phyloP scores from a whole-genome alignment of 2,329 filamentous ascomycete species.

The Fusarium secorum region DNA sequence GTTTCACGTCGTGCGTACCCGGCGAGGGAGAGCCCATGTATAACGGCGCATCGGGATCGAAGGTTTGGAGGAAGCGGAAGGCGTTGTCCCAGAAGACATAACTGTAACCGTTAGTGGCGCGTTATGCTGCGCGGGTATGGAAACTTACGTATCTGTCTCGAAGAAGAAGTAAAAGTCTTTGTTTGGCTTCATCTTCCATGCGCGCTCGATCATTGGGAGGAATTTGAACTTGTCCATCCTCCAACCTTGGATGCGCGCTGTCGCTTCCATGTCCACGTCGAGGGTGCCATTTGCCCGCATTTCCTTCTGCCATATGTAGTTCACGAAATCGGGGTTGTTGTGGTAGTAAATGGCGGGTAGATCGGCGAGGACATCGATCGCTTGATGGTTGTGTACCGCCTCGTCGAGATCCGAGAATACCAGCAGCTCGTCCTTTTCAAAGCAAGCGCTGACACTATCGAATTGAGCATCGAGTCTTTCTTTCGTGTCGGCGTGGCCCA shows the following conservation, averaged over 20 bases:
- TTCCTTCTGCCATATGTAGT: slow-evolving; percentile 52
- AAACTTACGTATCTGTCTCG: slow-evolving; percentile 61
- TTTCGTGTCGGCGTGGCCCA: slow-evolving; percentile 44
- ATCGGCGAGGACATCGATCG: slow-evolving; percentile 56
- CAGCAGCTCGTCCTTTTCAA: slow-evolving; percentile 51
- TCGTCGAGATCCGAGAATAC: slow-evolving; percentile 62
- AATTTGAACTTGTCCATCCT: slow-evolving; percentile 66
- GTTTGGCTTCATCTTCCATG: slow-evolving; percentile 56
- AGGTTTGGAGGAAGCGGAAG: slow-evolving; percentile 58
- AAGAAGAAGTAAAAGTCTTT: slow-evolving; percentile 65
- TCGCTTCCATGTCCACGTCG: slow-evolving; percentile 42
- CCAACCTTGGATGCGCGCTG: slow-evolving; percentile 54
- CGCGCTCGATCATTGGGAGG: slow-evolving; percentile 61
- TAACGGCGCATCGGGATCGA: slow-evolving; percentile 53
- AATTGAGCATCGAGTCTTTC: slow-evolving; percentile 53
- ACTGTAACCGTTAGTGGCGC: slow-evolving; percentile 18
- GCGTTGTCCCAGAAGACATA: slow-evolving; percentile 51
- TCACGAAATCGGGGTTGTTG: slow-evolving; percentile 48
- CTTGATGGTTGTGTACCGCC: slow-evolving; percentile 51
- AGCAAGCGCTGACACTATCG: slow-evolving; percentile 61
- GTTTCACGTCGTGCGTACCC: slow-evolving; percentile 45
- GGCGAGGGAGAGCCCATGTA: slow-evolving; percentile 61
- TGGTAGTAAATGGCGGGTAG: slow-evolving; percentile 53
- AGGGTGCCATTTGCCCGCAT: slow-evolving; percentile 47
- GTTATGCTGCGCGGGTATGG: not conserved